Base-by-base conservation (phyloP, 1,139 yeast genomes). In the Hanseniaspora uvarum region DNA sequence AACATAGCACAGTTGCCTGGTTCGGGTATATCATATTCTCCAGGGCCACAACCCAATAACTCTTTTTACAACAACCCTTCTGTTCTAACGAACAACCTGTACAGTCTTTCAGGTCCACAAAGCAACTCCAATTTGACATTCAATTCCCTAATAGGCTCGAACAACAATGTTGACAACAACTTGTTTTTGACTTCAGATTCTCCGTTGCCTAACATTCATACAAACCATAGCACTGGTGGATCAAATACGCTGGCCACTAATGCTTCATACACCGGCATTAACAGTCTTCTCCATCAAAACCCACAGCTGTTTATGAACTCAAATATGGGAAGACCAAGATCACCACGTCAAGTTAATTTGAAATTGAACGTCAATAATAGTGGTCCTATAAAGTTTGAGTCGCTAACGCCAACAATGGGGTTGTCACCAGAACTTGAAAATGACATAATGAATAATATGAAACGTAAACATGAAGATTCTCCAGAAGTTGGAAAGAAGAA, bases 41-140 rank as follows among this genome's bases (percentile, higher is more conserved):
- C 43, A 14, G 30, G 28, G 6, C 4, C 12, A 3, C 34, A 26
- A 14, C 12, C 34, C 28, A 50, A 48, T 18, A 40, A 46, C 24
- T 50, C 53, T 4, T 50, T 16, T 14, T 50, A 43, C 53, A 50
- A 50, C 39, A 50, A 50, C 46, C 48, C 48, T 4, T 43, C 48
- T 18, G 19, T 38, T 1, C 12, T 50, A 19, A 43, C 48, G 5
- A 50, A 50, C 23, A 44, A 39, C 18, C 10, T 50, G 8, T 50
- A 50, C 19, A 21, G 26, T 19, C 10, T 21, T 6, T 18, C 16
- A 3, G 26, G 26, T 3, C 26, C 23, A 1, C 36, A 44, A 11
- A 31, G 24, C 30, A 31, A 21, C 18, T 16, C 26, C 2, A 43
- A 43, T 14, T 6, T 43, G 10, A 30, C 36, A 8, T 43, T 43